Conservation (phyloP, 495 filamentous ascomycete genomes). For the Chaetomium tenue region DNA sequence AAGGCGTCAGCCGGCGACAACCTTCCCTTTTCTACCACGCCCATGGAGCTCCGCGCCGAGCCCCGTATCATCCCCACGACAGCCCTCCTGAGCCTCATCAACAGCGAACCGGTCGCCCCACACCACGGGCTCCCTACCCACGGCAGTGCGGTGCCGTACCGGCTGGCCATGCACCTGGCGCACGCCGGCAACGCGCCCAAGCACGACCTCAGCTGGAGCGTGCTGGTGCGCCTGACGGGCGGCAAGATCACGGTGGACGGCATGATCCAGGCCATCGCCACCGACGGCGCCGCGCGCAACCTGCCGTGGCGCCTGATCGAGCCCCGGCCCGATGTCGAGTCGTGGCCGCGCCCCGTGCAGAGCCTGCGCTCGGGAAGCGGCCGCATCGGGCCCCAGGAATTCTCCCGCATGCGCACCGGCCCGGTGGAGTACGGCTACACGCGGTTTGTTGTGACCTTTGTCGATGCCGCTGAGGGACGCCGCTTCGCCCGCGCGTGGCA, state of each 20-base stretch:
- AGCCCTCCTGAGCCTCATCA: neutral
- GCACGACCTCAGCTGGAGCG: slow-evolving; percentile 23
- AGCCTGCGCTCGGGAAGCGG: slow-evolving; percentile 32
- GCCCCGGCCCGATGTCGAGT: neutral
- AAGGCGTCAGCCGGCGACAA: neutral
- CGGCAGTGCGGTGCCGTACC: slow-evolving; percentile 26
- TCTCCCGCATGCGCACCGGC: neutral
- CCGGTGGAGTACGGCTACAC: slow-evolving; percentile 8
- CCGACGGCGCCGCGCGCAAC: slow-evolving; percentile 44
- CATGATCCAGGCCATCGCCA: slow-evolving; percentile 40
- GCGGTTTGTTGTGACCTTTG: slow-evolving; percentile 52
- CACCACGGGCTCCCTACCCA: neutral
- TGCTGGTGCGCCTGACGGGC: slow-evolving; percentile 47
- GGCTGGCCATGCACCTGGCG: neutral
- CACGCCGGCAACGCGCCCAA: neutral
- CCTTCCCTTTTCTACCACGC: neutral
- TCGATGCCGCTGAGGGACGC: slow-evolving; percentile 48
- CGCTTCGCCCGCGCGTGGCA: slow-evolving; percentile 60
- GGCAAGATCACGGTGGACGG: slow-evolving; percentile 19
- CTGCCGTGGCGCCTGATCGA: slow-evolving; percentile 43
- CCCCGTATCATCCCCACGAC: neutral
- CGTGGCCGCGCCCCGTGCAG: slow-evolving; percentile 16
- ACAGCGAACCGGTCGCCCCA: neutral
- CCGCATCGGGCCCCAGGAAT: neutral
- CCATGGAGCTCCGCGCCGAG: neutral